These are phyloP conservation scores for Staphylotrichum longicolle DNA, from an alignment of 495 filamentous ascomycete genomes.

Conservation along the genomic window DNA sequence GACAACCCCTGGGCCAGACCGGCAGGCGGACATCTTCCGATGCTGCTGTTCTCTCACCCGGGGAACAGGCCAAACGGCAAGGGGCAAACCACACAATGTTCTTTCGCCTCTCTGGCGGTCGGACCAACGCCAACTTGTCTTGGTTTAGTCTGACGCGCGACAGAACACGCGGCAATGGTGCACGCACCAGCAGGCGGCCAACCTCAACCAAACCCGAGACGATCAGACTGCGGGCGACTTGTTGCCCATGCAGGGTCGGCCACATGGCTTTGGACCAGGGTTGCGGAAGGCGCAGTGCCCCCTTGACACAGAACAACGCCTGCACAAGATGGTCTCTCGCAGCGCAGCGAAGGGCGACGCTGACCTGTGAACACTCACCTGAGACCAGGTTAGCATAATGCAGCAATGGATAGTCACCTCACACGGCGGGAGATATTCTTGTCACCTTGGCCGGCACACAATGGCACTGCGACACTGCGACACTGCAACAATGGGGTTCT, in stretches of 20 bases:
- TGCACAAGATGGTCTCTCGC: neutral
- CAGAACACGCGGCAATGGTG: neutral
- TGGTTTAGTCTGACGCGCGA: too few species aligned
- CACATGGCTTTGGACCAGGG: conserved; percentile 23
- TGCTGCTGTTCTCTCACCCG: neutral
- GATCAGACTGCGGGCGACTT: neutral
- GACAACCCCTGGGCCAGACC: neutral
- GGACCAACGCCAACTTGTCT: neutral
- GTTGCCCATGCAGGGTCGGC: conserved; percentile 18
- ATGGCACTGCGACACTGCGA: neutral
- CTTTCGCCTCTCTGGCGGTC: conserved; percentile 18
- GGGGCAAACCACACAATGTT: neutral
- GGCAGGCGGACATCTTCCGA: conserved; percentile 1
- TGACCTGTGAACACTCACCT: too few species aligned
- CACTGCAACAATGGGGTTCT: conserved; percentile 4
- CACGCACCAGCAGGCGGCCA: neutral
- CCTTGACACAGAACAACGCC: neutral
- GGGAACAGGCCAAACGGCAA: neutral
- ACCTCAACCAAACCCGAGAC: neutral
- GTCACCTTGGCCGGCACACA: neutral
- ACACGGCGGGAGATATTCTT: neutral
- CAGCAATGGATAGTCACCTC: too few species aligned
- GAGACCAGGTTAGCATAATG: too few species aligned
- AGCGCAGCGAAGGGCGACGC: too few species aligned
- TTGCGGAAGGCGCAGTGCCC: neutral